A percentile compares a stretch with the other conserved stretches of the same genome.
These are phyloP conservation scores for Danielia reshetovae DNA, from an alignment of 805 yeast genomes.

Conservation along the genomic window DNA sequence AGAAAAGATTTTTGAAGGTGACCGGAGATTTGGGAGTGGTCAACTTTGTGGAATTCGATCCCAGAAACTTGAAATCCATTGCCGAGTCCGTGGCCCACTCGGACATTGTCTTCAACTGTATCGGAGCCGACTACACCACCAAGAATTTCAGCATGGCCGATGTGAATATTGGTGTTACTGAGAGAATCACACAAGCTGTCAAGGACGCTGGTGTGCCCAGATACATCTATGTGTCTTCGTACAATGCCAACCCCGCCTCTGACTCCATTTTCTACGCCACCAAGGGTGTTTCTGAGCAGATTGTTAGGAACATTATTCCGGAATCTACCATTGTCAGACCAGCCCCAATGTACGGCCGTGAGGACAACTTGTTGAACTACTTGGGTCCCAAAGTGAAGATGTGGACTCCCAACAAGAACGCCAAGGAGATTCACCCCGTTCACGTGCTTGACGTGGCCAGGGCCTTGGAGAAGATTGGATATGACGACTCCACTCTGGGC, in stretches of 20 bases:
- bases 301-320: conserved; percentile 63
- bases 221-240: conserved; percentile 73
- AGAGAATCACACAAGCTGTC: conserved; percentile 70
- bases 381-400: conserved; percentile 53
- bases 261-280: conserved; percentile 71
- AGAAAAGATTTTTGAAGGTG: conserved; percentile 73
- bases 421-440: conserved; percentile 64
- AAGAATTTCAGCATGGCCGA: conserved; percentile 82
- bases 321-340: conserved; percentile 85
- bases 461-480: conserved; percentile 75
- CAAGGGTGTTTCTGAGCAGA: conserved; percentile 74
- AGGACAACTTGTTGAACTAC: conserved; percentile 64
- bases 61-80: conserved; percentile 71
- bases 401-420: conserved; percentile 63
- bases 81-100: conserved; percentile 75
- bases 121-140: conserved; percentile 73
- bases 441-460: conserved; percentile 74
- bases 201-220: conserved; percentile 70
- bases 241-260: conserved; percentile 68
- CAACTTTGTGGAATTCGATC: conserved; percentile 76
- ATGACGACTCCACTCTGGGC: conserved; percentile 76
- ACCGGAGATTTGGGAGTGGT: conserved; percentile 87
- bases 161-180: conserved; percentile 73
- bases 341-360: conserved; percentile 72
- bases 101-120: conserved; percentile 76